phyloP scores from a whole-genome alignment of 1,284 basidiomycete genomes.

The Boletus nobilissimus region DNA sequence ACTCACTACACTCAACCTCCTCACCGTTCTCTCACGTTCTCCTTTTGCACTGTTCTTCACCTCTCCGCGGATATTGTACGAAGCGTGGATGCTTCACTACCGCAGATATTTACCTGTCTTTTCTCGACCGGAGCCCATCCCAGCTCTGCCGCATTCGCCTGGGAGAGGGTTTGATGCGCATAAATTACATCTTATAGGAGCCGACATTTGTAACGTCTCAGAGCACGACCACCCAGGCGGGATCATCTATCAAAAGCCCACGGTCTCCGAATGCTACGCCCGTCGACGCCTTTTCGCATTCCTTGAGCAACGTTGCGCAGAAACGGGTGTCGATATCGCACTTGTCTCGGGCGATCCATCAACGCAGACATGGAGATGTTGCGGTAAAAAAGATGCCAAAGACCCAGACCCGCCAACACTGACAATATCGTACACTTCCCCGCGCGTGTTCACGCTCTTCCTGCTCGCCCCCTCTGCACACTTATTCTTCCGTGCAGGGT shows the following conservation, averaged over 20 bases:
- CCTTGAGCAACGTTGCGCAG: background rate
- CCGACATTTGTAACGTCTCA: background rate
- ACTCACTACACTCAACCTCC: background rate
- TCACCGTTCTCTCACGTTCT: background rate
- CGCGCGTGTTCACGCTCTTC: slow-evolving; percentile 1
- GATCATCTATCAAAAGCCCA: background rate
- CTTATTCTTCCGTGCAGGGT: background rate
- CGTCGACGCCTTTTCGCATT: background rate
- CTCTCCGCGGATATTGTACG: background rate
- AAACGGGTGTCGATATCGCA: background rate
- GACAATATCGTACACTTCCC: background rate
- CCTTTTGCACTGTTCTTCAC: background rate
- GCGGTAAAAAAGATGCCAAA: background rate
- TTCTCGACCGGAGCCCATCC: background rate
- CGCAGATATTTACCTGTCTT: background rate
- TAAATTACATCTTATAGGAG: background rate
- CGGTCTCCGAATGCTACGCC: slow-evolving; percentile 39
- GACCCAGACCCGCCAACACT: background rate
- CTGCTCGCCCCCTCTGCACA: background rate
- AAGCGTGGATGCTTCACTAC: slow-evolving; percentile 4
- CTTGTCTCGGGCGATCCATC: background rate
- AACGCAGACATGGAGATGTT: background rate
- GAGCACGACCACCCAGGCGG: background rate
- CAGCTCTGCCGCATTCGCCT: background rate
- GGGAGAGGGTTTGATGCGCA: background rate